Conservation (phyloP, 1,284 basidiomycete species). For the Ganoderma sinense region DNA sequence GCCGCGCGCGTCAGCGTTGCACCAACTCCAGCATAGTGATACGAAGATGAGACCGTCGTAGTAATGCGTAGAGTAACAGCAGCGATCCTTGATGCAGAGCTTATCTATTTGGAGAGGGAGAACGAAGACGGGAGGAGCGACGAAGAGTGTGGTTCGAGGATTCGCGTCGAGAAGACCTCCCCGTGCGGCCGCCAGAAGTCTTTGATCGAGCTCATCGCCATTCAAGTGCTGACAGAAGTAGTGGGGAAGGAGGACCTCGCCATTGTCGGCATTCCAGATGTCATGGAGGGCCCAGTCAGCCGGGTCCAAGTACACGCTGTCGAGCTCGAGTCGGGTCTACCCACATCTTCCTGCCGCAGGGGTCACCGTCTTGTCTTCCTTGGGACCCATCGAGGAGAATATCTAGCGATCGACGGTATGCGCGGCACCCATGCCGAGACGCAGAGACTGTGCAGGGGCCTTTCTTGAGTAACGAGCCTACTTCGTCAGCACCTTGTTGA, state of each 20-base stretch:
- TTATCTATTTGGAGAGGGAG: slow-evolving; percentile 74
- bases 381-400: slow-evolving; percentile 86
- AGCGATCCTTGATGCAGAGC: slow-evolving; percentile 72
- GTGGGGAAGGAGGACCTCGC: slow-evolving; percentile 73
- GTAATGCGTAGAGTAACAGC: slow-evolving; percentile 88
- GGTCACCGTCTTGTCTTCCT: slow-evolving; percentile 76
- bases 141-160: slow-evolving; percentile 87
- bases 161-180: slow-evolving; percentile 66
- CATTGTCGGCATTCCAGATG: slow-evolving; percentile 86
- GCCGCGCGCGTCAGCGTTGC: slow-evolving; percentile 95
- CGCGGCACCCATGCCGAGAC: slow-evolving; percentile 87
- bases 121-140: slow-evolving; percentile 94
- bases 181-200: slow-evolving; percentile 91
- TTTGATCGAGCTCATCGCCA: slow-evolving; percentile 58
- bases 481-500: slow-evolving; percentile 67
- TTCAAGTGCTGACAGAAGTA: slow-evolving; percentile 68
- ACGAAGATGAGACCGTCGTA: slow-evolving; percentile 93
- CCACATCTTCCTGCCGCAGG: slow-evolving; percentile 82
- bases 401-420: slow-evolving; percentile 89
- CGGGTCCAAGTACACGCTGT: slow-evolving; percentile 71
- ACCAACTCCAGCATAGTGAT: slow-evolving; percentile 93
- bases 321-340: slow-evolving; percentile 54
- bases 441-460: slow-evolving; percentile 89
- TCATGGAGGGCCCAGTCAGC: slow-evolving; percentile 96
- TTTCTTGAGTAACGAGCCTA: slow-evolving; percentile 82